Conservation (phyloP, 2,329 filamentous ascomycete genomes). For the Venturia asperata region DNA sequence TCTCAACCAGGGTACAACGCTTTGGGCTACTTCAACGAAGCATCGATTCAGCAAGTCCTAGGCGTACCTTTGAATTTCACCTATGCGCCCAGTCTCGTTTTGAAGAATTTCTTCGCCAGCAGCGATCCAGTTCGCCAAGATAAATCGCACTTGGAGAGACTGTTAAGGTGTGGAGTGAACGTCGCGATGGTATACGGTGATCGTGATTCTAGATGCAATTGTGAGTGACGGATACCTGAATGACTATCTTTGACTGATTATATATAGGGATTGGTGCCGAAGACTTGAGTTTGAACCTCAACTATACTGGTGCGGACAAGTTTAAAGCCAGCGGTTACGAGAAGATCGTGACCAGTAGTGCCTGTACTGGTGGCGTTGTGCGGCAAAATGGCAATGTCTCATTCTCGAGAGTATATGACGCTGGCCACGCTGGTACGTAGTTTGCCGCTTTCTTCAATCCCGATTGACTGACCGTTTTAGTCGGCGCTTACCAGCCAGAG, state of each 20-base stretch:
- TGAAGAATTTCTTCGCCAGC: too few relatives aligned
- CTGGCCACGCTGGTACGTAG: slow-evolving; percentile 20
- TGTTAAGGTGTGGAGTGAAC: slow-evolving; percentile 50
- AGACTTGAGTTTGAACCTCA: slow-evolving; percentile 42
- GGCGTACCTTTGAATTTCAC: slow-evolving; percentile 57
- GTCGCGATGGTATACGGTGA: slow-evolving; percentile 51
- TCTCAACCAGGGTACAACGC: slow-evolving; percentile 39
- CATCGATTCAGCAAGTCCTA: slow-evolving; percentile 50
- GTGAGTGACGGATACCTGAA: slow-evolving; percentile 22
- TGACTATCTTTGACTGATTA: too few relatives aligned
- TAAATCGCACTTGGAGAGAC: slow-evolving; percentile 38
- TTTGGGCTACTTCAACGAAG: slow-evolving; percentile 50
- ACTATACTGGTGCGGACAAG: slow-evolving; percentile 36
- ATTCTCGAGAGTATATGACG: slow-evolving; percentile 25
- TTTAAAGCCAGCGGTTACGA: slow-evolving; percentile 47
- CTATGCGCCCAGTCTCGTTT: not conserved
- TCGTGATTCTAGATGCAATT: slow-evolving; percentile 50
- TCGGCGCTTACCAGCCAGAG: slow-evolving; percentile 49
- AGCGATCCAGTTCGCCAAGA: too few relatives aligned
- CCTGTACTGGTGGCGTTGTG: slow-evolving; percentile 27
- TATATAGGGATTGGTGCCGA: slow-evolving; percentile 45
- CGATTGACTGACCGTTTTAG: slow-evolving; percentile 20
- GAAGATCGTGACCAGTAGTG: slow-evolving; percentile 24
- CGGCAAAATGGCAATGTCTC: slow-evolving; percentile 29
- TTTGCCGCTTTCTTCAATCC: not conserved